A percentile compares a stretch with the other conserved stretches of the same genome.
These are phyloP conservation scores for Clarireedia paspali DNA, from an alignment of 2,329 filamentous ascomycete genomes.

Conservation along the genomic window DNA sequence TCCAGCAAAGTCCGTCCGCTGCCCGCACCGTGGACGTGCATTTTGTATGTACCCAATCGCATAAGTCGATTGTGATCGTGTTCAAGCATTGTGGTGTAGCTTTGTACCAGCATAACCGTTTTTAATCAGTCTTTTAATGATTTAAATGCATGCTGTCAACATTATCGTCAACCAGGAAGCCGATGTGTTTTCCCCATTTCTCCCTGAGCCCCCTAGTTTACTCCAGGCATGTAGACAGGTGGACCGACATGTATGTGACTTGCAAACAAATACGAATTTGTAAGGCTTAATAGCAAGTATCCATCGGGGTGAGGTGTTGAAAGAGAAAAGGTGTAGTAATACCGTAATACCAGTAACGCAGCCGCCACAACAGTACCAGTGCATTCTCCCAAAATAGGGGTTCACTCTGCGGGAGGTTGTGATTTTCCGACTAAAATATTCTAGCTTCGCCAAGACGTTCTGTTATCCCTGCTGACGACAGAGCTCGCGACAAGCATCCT, in stretches of 20 bases:
- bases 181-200: background rate
- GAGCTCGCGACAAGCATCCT: slow-evolving; percentile 9
- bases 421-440: slow-evolving; percentile 4
- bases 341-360: background rate
- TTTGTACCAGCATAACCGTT: background rate
- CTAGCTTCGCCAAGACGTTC: slow-evolving; percentile 6
- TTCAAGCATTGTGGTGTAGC: too few relatives aligned
- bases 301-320: too few relatives aligned
- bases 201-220: background rate
- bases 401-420: background rate
- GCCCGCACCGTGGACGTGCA: background rate
- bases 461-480: slow-evolving; percentile 5
- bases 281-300: background rate
- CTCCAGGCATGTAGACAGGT: too few relatives aligned
- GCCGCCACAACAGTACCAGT: background rate
- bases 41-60: background rate
- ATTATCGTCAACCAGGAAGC: background rate
- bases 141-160: background rate
- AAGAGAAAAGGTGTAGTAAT: too few relatives aligned
- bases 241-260: too few relatives aligned
- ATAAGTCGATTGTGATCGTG: background rate
- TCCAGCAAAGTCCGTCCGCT: background rate
- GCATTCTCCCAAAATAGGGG: slow-evolving; percentile 4
- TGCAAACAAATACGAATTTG: too few relatives aligned
- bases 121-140: background rate